These are phyloP conservation scores for Flaveria trinervia DNA, from an alignment of 129 eudicot genomes.

Conservation along the genomic window DNA sequence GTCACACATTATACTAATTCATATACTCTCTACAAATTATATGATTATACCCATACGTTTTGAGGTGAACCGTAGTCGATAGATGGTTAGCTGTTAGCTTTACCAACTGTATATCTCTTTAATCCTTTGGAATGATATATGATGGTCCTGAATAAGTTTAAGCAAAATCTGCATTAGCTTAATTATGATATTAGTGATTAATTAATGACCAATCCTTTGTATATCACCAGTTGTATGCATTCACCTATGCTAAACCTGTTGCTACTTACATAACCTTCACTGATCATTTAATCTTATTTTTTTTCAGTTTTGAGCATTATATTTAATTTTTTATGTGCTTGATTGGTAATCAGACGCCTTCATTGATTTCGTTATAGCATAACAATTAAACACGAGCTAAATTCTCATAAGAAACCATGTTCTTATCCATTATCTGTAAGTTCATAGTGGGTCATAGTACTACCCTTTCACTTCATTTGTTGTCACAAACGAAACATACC, in stretches of 20 bases:
- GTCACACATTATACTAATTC: slow-evolving; percentile 3
- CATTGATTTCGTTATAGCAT: neutral
- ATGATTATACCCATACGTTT: neutral
- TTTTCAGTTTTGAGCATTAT: neutral
- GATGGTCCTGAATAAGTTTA: neutral
- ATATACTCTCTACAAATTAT: neutral
- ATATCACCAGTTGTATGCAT: slow-evolving; percentile 5
- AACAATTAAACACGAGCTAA: neutral
- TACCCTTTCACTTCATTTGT: neutral
- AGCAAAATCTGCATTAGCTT: neutral
- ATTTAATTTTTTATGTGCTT: neutral
- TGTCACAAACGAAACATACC: slow-evolving; percentile 6
- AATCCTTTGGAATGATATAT: neutral
- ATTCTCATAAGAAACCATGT: neutral
- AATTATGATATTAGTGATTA: slow-evolving; percentile 16
- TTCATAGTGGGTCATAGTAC: slow-evolving; percentile 9
- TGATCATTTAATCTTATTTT: neutral
- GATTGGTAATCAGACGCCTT: neutral
- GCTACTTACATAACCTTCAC: neutral
- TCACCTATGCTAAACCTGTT: neutral
- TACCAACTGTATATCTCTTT: slow-evolving; percentile 9
- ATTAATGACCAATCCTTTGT: neutral
- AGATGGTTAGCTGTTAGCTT: slow-evolving; percentile 18
- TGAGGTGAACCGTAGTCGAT: slow-evolving; percentile 3
- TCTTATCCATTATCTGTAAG: slow-evolving; percentile 15